Percentiles rank a stretch among this genome's conserved stretches.
Evolutionary conservation across 345 rosid genomes (phyloP).

Genomic region (Citrus cavaleriei): DNA sequence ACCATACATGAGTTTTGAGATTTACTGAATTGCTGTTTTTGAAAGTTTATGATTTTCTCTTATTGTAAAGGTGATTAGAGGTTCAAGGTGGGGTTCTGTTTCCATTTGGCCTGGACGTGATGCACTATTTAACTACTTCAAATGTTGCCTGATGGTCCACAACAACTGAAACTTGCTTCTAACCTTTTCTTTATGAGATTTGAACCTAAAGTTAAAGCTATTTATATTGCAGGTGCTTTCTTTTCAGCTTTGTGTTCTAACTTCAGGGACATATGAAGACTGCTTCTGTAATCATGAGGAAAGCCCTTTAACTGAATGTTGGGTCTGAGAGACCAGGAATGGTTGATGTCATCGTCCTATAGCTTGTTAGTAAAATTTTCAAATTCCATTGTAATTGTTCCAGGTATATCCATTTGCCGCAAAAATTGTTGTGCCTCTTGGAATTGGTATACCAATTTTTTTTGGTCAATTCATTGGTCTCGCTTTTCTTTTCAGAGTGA

Average conservation of each 20-base stretch:
- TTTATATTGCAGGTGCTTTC: constrained; percentile 63
- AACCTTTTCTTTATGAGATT: not conserved
- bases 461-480: constrained; percentile 19
- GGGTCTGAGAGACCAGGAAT: constrained; percentile 3
- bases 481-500: not conserved
- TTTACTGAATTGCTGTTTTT: not conserved
- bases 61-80: not conserved
- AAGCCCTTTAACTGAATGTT: not conserved
- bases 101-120: not conserved
- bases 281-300: constrained; percentile 48
- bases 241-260: constrained; percentile 60
- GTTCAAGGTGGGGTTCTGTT: not conserved
- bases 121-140: not conserved
- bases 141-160: not conserved
- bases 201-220: not conserved
- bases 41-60: not conserved
- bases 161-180: not conserved
- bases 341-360: not conserved
- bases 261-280: constrained; percentile 76
- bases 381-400: not conserved
- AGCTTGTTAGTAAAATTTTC: constrained; percentile 7
- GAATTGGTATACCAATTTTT: not conserved
- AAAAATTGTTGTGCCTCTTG: constrained; percentile 12
- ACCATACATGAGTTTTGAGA: not conserved
- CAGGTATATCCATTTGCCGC: not conserved